Conservation (phyloP, 192 early-diverging fungal species). For the Backusella australiensis region DNA sequence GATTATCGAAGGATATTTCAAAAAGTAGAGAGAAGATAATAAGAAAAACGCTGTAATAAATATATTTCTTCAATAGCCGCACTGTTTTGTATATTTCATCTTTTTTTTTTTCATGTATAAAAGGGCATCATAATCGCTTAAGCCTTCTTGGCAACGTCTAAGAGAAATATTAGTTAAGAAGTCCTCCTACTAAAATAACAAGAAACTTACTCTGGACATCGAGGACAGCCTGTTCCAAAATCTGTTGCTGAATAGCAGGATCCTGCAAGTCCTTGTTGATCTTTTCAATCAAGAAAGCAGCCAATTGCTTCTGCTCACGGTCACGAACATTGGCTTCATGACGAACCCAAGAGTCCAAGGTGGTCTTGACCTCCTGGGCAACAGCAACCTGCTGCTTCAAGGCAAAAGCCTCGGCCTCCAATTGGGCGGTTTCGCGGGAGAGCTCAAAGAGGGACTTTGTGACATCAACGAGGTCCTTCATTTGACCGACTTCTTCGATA, state of each 20-base stretch:
- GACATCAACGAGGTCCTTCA: slow-evolving; percentile 90
- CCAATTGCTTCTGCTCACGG: slow-evolving; percentile 85
- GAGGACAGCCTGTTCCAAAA: slow-evolving; percentile 55
- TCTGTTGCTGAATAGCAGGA: slow-evolving; percentile 61
- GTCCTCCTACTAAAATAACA: neutral
- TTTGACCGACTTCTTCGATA: slow-evolving; percentile 87
- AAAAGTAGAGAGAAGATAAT: neutral
- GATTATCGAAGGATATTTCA: neutral
- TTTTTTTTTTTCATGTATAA: neutral
- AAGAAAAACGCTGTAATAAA: neutral
- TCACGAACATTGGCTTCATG: slow-evolving; percentile 92
- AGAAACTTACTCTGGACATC: slow-evolving; percentile 50
- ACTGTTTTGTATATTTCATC: neutral
- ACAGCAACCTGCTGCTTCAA: slow-evolving; percentile 89
- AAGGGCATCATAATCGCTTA: neutral
- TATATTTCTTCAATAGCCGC: neutral
- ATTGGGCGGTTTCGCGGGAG: slow-evolving; percentile 91
- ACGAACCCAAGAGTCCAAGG: slow-evolving; percentile 96
- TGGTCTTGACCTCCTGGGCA: slow-evolving; percentile 78
- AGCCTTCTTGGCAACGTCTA: slow-evolving; percentile 15
- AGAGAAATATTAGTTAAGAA: neutral
- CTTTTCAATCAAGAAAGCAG: slow-evolving; percentile 79
- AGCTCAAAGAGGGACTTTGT: slow-evolving; percentile 93
- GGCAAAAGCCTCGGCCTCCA: slow-evolving; percentile 94
- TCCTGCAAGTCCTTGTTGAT: slow-evolving; percentile 67